Base-by-base conservation (phyloP, 2,329 filamentous ascomycete species). In the Ophiostoma himal-ulmi region DNA sequence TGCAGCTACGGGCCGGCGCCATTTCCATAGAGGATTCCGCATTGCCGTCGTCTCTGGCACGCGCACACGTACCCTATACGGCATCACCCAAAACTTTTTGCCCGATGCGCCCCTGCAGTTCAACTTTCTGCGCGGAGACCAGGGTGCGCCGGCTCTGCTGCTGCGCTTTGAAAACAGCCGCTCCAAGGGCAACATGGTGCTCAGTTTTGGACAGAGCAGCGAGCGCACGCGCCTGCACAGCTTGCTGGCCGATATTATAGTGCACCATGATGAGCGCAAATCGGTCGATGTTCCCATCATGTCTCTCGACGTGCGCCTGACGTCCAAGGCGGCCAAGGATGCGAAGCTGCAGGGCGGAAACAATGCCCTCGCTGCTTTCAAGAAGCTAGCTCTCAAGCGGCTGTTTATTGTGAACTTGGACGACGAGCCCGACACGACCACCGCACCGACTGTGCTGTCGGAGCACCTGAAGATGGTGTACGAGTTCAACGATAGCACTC, bases 11-110 rank as follows among this genome's bases (percentile, higher is more conserved):
- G 92, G 92, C 0, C 86, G 85, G 67, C 88, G 92, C 62, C 88
- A 83, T 70, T 86, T 90, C 76, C 93, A 97, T 78, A 86, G 90
- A 60, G 93, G 94, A 0, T 95, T 90, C 80, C 88, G 94, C 30
- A 81, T 97, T 66, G 86, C 91, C 10, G 85, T 96, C 20, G 86
- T 94, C 44, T 96, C 93, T 0, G 91, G 90, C 10, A 87, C 92
- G 1, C 88, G 86, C 72, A 91, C 88, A 68, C 92, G 94, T 77
- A 91, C 90, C 0, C 81, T 96, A 48, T 93, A 90, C 76, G 90
- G 88, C 62, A 85, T 95, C 68, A 90, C 89, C 71, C 91, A 95
- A 76, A 82, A 85, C 17, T 85, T 94, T 65, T 82, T 85, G 17
- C 86, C 88, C 5, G 84, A 86, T 26, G 80, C 85, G 30, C 92